These are phyloP conservation scores for Fusarium mexicanum DNA, from an alignment of 2,329 filamentous ascomycete species.

Conservation along the genomic window DNA sequence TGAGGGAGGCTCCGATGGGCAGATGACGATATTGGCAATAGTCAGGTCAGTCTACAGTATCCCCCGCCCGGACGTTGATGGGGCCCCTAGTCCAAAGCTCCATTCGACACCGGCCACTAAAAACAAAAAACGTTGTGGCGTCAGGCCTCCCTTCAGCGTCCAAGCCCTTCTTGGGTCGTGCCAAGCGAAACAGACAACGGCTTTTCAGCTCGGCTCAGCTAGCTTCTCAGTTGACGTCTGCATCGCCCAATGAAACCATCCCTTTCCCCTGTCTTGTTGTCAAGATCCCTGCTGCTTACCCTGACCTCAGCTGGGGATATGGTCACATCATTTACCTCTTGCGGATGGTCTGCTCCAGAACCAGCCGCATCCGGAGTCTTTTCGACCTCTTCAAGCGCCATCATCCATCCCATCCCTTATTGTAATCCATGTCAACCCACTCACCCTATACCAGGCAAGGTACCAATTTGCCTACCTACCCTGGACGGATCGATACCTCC, in stretches of 20 bases:
- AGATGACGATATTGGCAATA: conserved; percentile 41
- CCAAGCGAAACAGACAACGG: conserved; percentile 40
- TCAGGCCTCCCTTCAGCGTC: conserved; percentile 27
- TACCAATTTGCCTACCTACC: neutral
- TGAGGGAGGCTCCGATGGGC: conserved; percentile 20
- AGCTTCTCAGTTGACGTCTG: conserved; percentile 21
- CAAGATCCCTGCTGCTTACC: conserved; percentile 19
- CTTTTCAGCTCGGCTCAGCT: conserved; percentile 45
- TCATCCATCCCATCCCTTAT: neutral
- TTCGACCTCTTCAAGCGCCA: neutral
- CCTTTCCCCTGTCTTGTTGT: conserved; percentile 24
- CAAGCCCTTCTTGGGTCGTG: conserved; percentile 29
- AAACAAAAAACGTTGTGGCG: conserved; percentile 44
- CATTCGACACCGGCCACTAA: conserved; percentile 37
- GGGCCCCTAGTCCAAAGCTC: conserved; percentile 30
- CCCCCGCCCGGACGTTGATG: conserved; percentile 38
- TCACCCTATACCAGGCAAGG: neutral
- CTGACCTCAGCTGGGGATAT: conserved; percentile 28
- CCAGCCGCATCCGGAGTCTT: neutral
- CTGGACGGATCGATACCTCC: neutral
- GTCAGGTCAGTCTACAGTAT: conserved; percentile 22
- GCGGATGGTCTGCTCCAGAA: conserved; percentile 10
- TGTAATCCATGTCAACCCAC: neutral
- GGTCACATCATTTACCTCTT: conserved; percentile 29
- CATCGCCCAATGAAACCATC: conserved; percentile 24